phyloP scores from a whole-genome alignment of 2,329 filamentous ascomycete genomes.

The Sporothrix euskadiensis region DNA sequence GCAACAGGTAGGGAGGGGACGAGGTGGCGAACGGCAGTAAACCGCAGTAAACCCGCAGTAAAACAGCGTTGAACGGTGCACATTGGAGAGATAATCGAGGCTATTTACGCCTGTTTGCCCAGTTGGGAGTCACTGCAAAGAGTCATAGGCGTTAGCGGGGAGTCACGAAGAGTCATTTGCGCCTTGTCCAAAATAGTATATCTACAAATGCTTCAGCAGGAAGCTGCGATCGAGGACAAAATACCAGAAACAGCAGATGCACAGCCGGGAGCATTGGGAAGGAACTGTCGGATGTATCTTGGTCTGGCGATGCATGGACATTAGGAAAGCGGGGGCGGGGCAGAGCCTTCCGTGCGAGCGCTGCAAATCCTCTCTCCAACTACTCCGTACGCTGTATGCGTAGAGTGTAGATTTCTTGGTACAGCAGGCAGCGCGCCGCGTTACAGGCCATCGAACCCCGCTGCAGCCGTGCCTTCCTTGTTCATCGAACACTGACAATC shows the following conservation, averaged over 20 bases:
- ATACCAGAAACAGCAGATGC: neutral
- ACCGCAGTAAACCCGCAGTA: neutral
- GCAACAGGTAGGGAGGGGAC: neutral
- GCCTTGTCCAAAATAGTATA: neutral
- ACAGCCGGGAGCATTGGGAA: neutral
- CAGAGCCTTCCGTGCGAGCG: conserved; percentile 8
- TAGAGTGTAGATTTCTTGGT: neutral
- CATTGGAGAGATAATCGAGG: neutral
- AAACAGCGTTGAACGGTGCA: neutral
- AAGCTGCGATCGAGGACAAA: conserved; percentile 1
- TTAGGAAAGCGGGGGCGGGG: conserved; percentile 31
- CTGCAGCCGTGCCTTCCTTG: neutral
- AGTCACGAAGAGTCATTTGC: conserved; percentile 8
- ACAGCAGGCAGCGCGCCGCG: conserved; percentile 1
- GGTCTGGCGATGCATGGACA: conserved; percentile 20
- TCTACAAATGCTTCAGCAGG: neutral
- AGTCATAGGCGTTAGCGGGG: neutral
- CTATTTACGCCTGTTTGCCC: neutral
- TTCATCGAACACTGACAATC: neutral
- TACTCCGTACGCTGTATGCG: no score
- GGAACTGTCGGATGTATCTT: neutral
- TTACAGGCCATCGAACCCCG: neutral
- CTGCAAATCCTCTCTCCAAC: neutral
- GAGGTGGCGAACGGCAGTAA: neutral
- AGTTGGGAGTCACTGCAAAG: conserved; percentile 5